Percentiles rank a stretch among this genome's conserved stretches.
Conservation (phyloP, 2,329 filamentous ascomycete species). For the Alternaria novae-zelandiae region DNA sequence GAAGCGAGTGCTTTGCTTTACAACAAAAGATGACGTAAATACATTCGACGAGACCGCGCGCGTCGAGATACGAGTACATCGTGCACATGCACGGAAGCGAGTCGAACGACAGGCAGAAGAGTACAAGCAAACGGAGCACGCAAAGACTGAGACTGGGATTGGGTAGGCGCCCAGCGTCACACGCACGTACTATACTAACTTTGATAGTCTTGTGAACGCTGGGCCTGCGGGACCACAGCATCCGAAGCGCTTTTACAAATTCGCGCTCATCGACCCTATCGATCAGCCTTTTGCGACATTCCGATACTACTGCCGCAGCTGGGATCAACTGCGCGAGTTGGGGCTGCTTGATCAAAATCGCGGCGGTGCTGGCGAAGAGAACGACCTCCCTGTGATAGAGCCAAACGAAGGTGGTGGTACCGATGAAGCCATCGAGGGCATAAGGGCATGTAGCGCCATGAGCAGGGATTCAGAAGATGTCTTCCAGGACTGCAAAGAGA, state of each 20-base stretch:
- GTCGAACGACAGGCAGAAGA: constrained; percentile 36
- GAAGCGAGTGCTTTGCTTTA: constrained; percentile 52
- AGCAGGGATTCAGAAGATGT: not conserved
- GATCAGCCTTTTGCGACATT: constrained; percentile 58
- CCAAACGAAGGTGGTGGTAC: constrained; percentile 12
- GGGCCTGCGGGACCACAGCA: constrained; percentile 48
- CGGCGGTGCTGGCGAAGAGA: constrained; percentile 19
- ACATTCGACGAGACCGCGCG: constrained; percentile 32
- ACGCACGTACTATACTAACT: constrained; percentile 17
- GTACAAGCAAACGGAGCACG: constrained; percentile 31
- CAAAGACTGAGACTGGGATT: constrained; percentile 27
- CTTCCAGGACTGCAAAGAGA: not conserved
- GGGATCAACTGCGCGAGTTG: constrained; percentile 34
- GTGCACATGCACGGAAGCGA: constrained; percentile 51
- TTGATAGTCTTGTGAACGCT: constrained; percentile 44
- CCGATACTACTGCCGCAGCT: constrained; percentile 48
- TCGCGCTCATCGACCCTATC: constrained; percentile 56
- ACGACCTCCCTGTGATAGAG: constrained; percentile 37
- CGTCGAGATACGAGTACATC: constrained; percentile 52
- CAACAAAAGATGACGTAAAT: constrained; percentile 16
- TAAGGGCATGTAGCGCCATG: not conserved
- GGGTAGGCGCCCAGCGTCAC: constrained; percentile 29
- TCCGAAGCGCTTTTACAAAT: constrained; percentile 56
- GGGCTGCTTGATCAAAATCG: constrained; percentile 25
- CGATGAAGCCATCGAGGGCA: not conserved